Evolutionary conservation across 805 yeast genomes (phyloP), one percentile per base, ranked within the genome.

Genomic region (Spathaspora gorwiae): DNA sequence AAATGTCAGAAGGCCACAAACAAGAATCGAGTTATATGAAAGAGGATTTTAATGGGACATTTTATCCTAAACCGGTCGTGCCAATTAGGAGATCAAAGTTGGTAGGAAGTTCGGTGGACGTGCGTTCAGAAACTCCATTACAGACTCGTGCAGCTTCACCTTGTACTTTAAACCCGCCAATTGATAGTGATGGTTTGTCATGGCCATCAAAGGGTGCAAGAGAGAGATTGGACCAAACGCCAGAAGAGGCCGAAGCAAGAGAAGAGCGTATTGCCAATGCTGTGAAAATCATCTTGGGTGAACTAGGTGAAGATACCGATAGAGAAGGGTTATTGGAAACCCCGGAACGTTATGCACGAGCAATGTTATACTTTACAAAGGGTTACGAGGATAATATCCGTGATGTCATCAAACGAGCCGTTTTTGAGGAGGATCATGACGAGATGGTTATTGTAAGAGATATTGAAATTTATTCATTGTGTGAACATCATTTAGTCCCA

Each of bases 401-500:
- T 50, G 96, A 88, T 60, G 96, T 90, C 26, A 86, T 94, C 59
- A 92, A 94, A 57, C 77, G 90, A 49, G 99, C 99, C 0, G 95
- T 94, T 6, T 94, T 94, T 56, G 97, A 94, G 63, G 98, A 94
- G 63, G 96, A 94, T 62, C 99, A 94, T 62, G 98, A 94, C 64
- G 99, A 94, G 62, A 94, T 94, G 98, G 98, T 94, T 40, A 90
- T 94, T 52, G 99, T 94, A 26, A 79, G 92, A 60, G 97, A 94
- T 65, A 94, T 94, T 47, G 96, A 89, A 55, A 80, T 94, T 44
- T 87, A 83, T 63, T 88, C 97, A 3, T 73, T 94, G 44, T 94
- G 99, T 67, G 99, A 94, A 68, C 99, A 94, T 64, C 99, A 94
- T 68, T 71, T 94, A 57, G 99, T 95, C 26, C 99, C 99, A 19